Conservation (phyloP, 352 stramenopile genomes). For the Globisporangium parvum region DNA sequence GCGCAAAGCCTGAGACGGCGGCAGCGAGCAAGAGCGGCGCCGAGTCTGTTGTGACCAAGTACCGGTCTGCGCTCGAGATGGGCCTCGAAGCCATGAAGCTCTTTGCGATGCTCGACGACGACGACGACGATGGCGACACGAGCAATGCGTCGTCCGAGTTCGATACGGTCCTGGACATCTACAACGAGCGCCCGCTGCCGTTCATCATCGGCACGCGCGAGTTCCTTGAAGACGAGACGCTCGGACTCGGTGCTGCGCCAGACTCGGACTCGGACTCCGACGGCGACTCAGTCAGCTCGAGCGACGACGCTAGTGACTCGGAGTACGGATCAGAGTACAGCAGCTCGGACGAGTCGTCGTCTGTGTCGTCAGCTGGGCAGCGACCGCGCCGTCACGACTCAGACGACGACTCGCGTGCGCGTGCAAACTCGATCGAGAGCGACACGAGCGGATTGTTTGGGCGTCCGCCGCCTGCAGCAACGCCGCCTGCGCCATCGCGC, state of each 20-base stretch:
- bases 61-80: constrained; percentile 70
- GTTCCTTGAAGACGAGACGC: constrained; percentile 81
- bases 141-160: constrained; percentile 50
- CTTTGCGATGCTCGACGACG: constrained; percentile 69
- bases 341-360: constrained; percentile 50
- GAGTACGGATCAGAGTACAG: constrained; percentile 48
- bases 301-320: constrained; percentile 5
- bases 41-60: constrained; percentile 69
- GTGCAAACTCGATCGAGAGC: constrained; percentile 44
- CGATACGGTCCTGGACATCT: constrained; percentile 81
- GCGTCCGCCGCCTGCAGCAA: constrained; percentile 21
- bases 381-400: constrained; percentile 12
- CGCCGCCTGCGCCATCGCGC: neutral
- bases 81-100: constrained; percentile 80
- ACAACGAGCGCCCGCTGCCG: constrained; percentile 81
- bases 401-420: constrained; percentile 23
- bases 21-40: constrained; percentile 16
- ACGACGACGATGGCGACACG: constrained; percentile 51
- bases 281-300: constrained; percentile 13
- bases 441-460: constrained; percentile 56
- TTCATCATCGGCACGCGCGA: constrained; percentile 86
- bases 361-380: constrained; percentile 9
- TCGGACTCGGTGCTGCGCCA: constrained; percentile 64
- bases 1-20: constrained; percentile 18
- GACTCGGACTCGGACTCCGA: constrained; percentile 49